Evolutionary conservation across 768 basidiomycete species (phyloP).

Genomic region (Phaeotremella fagi): DNA sequence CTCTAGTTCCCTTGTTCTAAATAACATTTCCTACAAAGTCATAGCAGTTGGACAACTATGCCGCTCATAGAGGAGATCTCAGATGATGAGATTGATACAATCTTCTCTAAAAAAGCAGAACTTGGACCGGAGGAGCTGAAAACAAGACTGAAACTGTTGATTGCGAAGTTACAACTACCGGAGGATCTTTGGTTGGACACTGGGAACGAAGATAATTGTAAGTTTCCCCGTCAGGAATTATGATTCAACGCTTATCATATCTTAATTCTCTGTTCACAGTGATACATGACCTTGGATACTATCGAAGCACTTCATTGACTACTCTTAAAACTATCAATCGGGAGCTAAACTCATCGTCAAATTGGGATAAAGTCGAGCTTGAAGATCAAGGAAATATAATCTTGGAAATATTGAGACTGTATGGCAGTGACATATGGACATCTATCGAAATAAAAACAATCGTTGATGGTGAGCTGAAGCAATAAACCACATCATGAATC

Average conservation of each 20-base stretch:
- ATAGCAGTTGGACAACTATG: background rate
- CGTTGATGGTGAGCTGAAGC: constrained; percentile 21
- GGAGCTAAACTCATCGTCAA: too few species aligned
- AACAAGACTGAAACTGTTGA: constrained; percentile 3
- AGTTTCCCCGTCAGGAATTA: too few species aligned
- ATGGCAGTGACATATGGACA: constrained; percentile 17
- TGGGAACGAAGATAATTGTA: constrained; percentile 19
- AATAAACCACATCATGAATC: background rate
- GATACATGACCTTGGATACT: background rate
- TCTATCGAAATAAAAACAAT: background rate
- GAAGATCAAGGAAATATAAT: constrained; percentile 20
- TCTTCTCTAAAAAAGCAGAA: background rate
- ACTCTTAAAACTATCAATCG: too few species aligned
- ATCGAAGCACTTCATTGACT: background rate
- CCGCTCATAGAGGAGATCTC: background rate
- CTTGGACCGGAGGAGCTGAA: constrained; percentile 6
- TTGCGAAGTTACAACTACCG: constrained; percentile 15
- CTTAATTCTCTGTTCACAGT: constrained; percentile 1
- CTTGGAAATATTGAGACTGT: constrained; percentile 7
- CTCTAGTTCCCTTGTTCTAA: constrained; percentile 10
- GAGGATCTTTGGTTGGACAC: constrained; percentile 22
- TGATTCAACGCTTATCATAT: background rate
- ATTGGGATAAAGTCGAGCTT: background rate
- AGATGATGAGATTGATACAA: background rate
- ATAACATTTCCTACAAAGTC: constrained; percentile 55